Base-by-base conservation (phyloP, 768 basidiomycete species). In the Mycena latifolia region DNA sequence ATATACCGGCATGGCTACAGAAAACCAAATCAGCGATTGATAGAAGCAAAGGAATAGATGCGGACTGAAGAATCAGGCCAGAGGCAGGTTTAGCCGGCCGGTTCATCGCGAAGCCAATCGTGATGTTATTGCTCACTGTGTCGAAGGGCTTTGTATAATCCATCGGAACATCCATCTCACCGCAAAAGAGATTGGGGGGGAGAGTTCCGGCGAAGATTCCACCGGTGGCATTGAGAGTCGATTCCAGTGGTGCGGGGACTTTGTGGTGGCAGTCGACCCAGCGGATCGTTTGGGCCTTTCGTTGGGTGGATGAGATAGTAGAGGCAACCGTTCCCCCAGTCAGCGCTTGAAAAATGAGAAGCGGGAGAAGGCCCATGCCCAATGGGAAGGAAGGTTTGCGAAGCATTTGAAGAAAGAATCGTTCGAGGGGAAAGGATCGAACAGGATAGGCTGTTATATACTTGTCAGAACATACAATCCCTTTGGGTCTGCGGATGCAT, bases 31-130 rank as follows among this genome's bases (percentile, higher is more conserved):
- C 41, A 43, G 41, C 20, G 41, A n/a, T 6, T 10, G 41, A n/a
- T n/a, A 5, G 20, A 43, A 2, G 4, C 3, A 43, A 5, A 43
- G 18, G 18, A 43, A 43, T 10, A 4, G 18, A n/a, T n/a, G 37
- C 56, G 22, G 12, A 68, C 66, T 46, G 55, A 28, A 58, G 7
- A 22, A 68, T 53, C 0, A 64, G 43, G 11, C 66, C 66, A 2
- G 37, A 29, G 1, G 66, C 7, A 27, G 12, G 43, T 33, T 69
- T 60, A 6, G 51, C 20, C 5, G 67, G 67, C 7, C 67, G 63
- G 53, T 60, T 53, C 67, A 69, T 69, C 22, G 67, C 55, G 47
- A 69, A 64, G 37, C 67, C 67, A 27, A 69, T 45, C 18, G 67
- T 64, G 53, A 69, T 65, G 12, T 62, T 60, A 20, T 65, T 65